Percentiles rank a stretch among this genome's conserved stretches.
phyloP scores from a whole-genome alignment of 495 filamentous ascomycete species.

The Pseudoneurospora amorphoporcata region DNA sequence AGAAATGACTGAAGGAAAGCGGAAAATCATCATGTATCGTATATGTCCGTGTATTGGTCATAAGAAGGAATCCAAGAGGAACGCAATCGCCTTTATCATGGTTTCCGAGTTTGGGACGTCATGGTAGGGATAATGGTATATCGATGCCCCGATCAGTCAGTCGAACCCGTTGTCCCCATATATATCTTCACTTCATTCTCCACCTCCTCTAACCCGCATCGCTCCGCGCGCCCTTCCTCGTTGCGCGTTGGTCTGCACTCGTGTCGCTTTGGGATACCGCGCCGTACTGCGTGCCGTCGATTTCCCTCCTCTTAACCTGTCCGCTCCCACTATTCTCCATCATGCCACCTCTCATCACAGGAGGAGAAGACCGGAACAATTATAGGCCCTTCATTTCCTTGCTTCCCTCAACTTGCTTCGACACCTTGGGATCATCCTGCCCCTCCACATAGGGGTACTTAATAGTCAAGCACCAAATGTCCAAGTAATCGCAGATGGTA shows the following conservation, averaged over 20 bases:
- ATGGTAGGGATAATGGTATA: background rate
- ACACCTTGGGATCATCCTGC: constrained; percentile 16
- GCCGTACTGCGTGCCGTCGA: background rate
- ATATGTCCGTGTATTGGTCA: background rate
- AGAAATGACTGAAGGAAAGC: background rate
- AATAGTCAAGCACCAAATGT: constrained; percentile 97
- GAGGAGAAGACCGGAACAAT: background rate
- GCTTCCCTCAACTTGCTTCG: constrained; percentile 4
- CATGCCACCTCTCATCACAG: background rate
- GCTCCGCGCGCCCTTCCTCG: background rate
- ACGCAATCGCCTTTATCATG: background rate
- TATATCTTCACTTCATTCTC: background rate
- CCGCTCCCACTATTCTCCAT: background rate
- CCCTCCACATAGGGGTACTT: constrained; percentile 58
- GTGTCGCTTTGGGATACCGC: background rate
- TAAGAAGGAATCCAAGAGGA: background rate
- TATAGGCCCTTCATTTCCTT: constrained; percentile 23
- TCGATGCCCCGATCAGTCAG: background rate
- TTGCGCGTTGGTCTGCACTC: background rate
- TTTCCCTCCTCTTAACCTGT: background rate
- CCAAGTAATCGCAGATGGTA: constrained; percentile 93
- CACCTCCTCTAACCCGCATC: background rate
- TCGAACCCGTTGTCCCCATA: background rate
- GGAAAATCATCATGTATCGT: background rate
- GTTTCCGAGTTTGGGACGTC: background rate